These are phyloP conservation scores for Gnaphalium uliginosum DNA, from an alignment of 129 eudicot species.

Conservation along the genomic window DNA sequence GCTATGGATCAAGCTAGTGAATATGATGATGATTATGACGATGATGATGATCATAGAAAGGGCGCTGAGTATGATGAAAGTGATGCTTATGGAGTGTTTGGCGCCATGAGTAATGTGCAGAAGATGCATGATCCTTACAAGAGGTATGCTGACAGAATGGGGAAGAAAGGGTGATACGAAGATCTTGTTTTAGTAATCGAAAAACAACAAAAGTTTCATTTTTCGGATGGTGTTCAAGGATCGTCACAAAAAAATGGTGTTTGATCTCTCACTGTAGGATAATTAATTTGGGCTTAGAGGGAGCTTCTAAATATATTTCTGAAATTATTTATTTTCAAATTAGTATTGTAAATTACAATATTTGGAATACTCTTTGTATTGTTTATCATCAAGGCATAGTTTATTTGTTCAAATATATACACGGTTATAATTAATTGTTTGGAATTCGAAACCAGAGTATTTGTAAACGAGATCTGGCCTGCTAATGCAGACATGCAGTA, in stretches of 20 bases:
- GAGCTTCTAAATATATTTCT: conserved; percentile 27
- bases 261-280: conserved; percentile 4
- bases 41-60: conserved; percentile 9
- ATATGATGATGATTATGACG: conserved; percentile 34
- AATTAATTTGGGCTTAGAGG: conserved; percentile 10
- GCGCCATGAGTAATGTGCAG: conserved; percentile 53
- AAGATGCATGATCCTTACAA: conserved; percentile 61
- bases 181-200: conserved; percentile 5
- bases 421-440: too few relatives aligned
- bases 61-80: conserved; percentile 52
- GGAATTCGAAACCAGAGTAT: too few relatives aligned
- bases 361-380: conserved; percentile 8
- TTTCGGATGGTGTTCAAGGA: conserved; percentile 1
- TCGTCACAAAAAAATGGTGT: neutral
- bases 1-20: conserved; percentile 66
- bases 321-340: conserved; percentile 26
- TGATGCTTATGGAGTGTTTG: conserved; percentile 76
- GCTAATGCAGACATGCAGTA: too few relatives aligned
- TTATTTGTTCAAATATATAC: neutral
- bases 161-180: conserved; percentile 36
- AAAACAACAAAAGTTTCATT: neutral
- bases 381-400: neutral
- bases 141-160: conserved; percentile 47
- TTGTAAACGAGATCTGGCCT: too few relatives aligned
- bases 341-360: conserved; percentile 30